Evolutionary conservation across 129 eudicot genomes (phyloP).

Genomic region (Smallanthus sonchifolius): DNA sequence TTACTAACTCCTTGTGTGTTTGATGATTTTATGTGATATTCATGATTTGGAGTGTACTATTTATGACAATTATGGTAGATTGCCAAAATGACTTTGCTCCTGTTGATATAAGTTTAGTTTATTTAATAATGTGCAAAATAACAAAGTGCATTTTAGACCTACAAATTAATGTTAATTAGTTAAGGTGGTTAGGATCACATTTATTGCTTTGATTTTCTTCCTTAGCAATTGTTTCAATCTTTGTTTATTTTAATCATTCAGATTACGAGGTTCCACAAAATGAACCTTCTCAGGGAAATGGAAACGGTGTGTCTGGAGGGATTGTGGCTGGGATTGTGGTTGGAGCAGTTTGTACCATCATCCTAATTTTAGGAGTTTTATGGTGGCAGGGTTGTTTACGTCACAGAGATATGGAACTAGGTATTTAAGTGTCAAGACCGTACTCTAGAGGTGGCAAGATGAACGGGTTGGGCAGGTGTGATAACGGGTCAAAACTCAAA

Average conservation of each 20-base stretch:
- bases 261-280: constrained; percentile 33
- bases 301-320: constrained; percentile 34
- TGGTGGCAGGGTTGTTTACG: constrained; percentile 59
- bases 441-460: not conserved
- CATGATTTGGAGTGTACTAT: not conserved
- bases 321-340: constrained; percentile 53
- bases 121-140: not conserved
- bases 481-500: not conserved
- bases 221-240: not conserved
- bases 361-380: constrained; percentile 37
- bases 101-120: not conserved
- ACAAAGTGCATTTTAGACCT: not conserved
- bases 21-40: not conserved
- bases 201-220: not conserved
- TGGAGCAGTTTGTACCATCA: constrained; percentile 34
- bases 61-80: not conserved
- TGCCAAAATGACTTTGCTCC: not conserved
- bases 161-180: not conserved
- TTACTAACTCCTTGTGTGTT: not conserved
- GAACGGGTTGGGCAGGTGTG: not conserved
- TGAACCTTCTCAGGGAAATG: constrained; percentile 21
- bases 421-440: constrained; percentile 23
- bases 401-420: constrained; percentile 29
- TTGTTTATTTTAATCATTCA: constrained; percentile 17
- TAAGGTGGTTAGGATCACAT: not conserved